phyloP scores from a whole-genome alignment of 2,329 filamentous ascomycete genomes.

The Colletotrichum sp. region DNA sequence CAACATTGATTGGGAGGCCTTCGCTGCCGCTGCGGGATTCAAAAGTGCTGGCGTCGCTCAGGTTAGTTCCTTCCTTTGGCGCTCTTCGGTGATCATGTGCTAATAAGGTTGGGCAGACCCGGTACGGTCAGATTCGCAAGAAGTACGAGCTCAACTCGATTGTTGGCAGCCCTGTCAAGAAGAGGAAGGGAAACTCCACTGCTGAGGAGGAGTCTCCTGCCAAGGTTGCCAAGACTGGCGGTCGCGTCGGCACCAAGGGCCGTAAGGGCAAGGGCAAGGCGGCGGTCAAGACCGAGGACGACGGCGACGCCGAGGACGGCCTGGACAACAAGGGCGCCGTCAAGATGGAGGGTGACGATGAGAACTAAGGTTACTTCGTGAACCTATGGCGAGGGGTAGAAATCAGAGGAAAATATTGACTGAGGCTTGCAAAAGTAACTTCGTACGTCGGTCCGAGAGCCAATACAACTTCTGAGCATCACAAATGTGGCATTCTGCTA shows the following conservation, averaged over 20 bases:
- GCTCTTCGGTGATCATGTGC: background rate
- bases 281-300: conserved; percentile 25
- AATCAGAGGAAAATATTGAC: background rate
- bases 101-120: conserved; percentile 33
- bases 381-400: background rate
- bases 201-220: background rate
- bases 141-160: conserved; percentile 35
- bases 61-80: conserved; percentile 31
- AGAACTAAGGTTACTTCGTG: background rate
- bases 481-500: background rate
- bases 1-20: conserved; percentile 52
- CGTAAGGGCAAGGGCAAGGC: conserved; percentile 23
- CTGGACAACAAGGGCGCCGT: conserved; percentile 16
- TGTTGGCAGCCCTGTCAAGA: background rate
- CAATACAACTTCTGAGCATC: background rate
- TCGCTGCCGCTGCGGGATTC: conserved; percentile 47
- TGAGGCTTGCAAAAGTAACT: background rate
- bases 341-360: conserved; percentile 20
- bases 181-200: background rate
- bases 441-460: background rate
- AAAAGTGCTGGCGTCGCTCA: conserved; percentile 52
- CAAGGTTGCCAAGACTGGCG: conserved; percentile 20
- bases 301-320: background rate
- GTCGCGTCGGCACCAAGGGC: conserved; percentile 21
- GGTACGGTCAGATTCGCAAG: conserved; percentile 56